A percentile compares a stretch with the other conserved stretches of the same genome.
Evolutionary conservation across 179 eudicot species (phyloP).

Genomic region (Amaranthus tricolor): DNA sequence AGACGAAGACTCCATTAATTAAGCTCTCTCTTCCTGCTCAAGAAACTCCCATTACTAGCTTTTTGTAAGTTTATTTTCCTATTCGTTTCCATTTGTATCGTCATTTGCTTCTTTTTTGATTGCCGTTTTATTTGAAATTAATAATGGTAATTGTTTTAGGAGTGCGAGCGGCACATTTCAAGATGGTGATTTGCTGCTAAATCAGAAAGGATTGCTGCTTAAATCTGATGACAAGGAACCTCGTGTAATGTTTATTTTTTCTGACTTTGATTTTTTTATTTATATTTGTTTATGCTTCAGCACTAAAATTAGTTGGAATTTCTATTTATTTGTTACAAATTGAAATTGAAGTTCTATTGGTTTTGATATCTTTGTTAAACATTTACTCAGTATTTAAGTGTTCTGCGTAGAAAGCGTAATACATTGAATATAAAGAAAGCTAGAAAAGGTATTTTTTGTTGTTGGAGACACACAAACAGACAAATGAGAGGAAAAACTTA

Average conservation of each 20-base stretch:
- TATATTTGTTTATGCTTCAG: not conserved
- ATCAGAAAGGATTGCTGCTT: slow-evolving; percentile 74
- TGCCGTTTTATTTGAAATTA: not conserved
- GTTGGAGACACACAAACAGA: too few species aligned
- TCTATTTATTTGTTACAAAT: not conserved
- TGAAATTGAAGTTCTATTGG: not conserved
- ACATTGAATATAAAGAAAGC: not conserved
- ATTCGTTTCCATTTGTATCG: not conserved
- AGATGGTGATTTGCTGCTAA: slow-evolving; percentile 82
- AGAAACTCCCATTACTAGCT: slow-evolving; percentile 62
- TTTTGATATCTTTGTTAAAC: not conserved
- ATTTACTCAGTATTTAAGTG: not conserved
- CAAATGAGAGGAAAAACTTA: too few species aligned
- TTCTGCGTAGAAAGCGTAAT: not conserved
- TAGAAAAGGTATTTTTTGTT: not conserved
- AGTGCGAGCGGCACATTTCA: slow-evolving; percentile 97
- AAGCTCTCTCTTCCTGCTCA: slow-evolving; percentile 87
- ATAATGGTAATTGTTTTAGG: slow-evolving; percentile 34
- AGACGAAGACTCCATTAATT: slow-evolving; percentile 72
- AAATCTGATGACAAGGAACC: slow-evolving; percentile 55
- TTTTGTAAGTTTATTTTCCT: slow-evolving; percentile 47
- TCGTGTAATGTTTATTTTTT: slow-evolving; percentile 36
- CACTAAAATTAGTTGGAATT: not conserved
- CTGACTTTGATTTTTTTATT: not conserved
- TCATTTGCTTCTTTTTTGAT: too few species aligned